Evolutionary conservation across 208 protist species (phyloP), one percentile per base, ranked within the genome.

Genomic region (Crithidia fasciculata): DNA sequence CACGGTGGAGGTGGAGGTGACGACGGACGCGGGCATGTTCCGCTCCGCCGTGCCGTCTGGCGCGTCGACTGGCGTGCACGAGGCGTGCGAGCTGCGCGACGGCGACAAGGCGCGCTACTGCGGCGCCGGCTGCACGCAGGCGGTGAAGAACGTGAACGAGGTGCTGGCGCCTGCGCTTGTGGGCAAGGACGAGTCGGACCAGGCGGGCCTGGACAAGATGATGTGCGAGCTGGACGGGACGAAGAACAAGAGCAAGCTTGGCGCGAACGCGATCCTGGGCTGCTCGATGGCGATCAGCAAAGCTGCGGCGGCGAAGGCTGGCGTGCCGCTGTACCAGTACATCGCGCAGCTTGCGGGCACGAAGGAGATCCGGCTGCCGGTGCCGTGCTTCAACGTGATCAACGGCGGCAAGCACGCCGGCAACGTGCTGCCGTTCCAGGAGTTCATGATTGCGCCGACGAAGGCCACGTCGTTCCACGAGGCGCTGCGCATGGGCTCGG

Each of bases 321-420:
- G 85, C 58, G 59, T 98, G 5, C 98, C 98, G 47, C 92, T 99
- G 19, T 99, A 99, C 89, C 64, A 89, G 67, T 96, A 99, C 89
- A 95, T 99, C 57, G 91, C 91, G n/a, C 60, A 96, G 44, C 80
- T 99, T 41, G 87, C 96, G 40, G 97, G 94, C 67, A 95, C 91
- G 69, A 83, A 86, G 85, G 74, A 94, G 86, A 62, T 90, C 75
- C 76, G 78, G 58, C 82, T 96, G 44, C 98, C 98, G 4, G 94
- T 98, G 58, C 98, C 98, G 40, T 98, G 93, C 69, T 98, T 99
- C 93, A 99, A 99, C 89, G 96, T 99, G 65, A 99, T 99, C 87
- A 99, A 99, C 92, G 99, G 99, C 69, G 99, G 99, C 76, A 95
- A 90, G 68, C 99, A 99, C 83, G 99, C 99, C 47, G 99, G 98